These are phyloP conservation scores for Eucalyptus guilfoylei DNA, from an alignment of 345 rosid species.

Conservation along the genomic window DNA sequence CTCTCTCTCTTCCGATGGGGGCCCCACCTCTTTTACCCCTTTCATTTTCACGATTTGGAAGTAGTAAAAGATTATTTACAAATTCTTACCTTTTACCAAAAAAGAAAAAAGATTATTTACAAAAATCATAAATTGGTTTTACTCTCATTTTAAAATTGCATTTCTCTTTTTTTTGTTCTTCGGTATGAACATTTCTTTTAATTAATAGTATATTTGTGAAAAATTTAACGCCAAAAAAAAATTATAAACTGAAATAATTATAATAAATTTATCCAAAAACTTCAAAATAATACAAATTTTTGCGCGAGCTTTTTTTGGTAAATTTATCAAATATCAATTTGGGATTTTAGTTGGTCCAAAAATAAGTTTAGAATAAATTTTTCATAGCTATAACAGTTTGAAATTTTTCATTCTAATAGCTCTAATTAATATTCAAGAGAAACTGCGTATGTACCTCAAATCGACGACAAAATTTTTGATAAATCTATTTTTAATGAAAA, in stretches of 20 bases:
- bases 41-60: not conserved
- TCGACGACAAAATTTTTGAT: not conserved
- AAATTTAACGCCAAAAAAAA: no score
- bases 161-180: no score
- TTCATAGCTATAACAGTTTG: no score
- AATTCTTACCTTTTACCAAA: no score
- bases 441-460: not conserved
- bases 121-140: not conserved
- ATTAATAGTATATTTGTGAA: no score
- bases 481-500: not conserved
- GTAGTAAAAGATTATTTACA: not conserved
- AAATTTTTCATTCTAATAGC: not conserved
- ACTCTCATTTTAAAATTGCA: not conserved
- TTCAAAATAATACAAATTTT: not conserved
- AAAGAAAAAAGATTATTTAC: not conserved
- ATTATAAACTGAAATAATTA: not conserved
- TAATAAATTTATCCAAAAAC: not conserved
- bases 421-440: not conserved
- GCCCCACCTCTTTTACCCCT: not conserved
- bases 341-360: accelerated
- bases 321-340: not conserved
- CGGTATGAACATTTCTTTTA: not conserved
- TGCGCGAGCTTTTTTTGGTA: accelerated
- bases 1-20: not conserved
- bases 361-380: not conserved